These are phyloP conservation scores for Lactarius pseudohatsudake DNA, from an alignment of 768 basidiomycete species.

Conservation along the genomic window DNA sequence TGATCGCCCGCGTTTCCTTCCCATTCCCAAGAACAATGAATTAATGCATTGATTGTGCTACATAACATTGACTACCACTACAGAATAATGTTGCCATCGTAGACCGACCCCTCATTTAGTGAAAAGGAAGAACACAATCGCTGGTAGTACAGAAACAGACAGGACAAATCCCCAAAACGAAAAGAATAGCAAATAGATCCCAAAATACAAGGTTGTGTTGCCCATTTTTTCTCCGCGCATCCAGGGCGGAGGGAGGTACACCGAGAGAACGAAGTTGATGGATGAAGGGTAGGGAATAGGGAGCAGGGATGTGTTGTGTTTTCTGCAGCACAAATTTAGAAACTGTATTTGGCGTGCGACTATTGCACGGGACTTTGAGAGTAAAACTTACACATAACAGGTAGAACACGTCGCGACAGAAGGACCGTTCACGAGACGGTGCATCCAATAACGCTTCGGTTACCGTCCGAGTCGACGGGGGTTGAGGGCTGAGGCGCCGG, in stretches of 20 bases:
- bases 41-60: constrained; percentile 2
- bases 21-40: not conserved
- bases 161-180: not conserved
- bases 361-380: not conserved
- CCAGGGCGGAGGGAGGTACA: not conserved
- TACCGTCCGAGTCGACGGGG: constrained; percentile 4
- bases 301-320: not conserved
- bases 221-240: not conserved
- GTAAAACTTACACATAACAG: not conserved
- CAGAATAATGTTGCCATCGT: constrained; percentile 2
- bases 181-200: not conserved
- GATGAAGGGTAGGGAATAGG: not conserved
- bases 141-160: not conserved
- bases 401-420: not conserved
- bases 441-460: not conserved
- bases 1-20: too few species aligned
- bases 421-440: not conserved
- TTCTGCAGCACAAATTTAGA: not conserved
- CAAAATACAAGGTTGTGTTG: not conserved
- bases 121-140: not conserved
- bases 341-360: not conserved
- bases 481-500: constrained; percentile 1
- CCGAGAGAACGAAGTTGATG: not conserved
- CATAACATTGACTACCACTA: constrained; percentile 2
- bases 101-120: not conserved